These are phyloP conservation scores for Pholiota adiposa DNA, from an alignment of 1,284 basidiomycete genomes.

Conservation along the genomic window DNA sequence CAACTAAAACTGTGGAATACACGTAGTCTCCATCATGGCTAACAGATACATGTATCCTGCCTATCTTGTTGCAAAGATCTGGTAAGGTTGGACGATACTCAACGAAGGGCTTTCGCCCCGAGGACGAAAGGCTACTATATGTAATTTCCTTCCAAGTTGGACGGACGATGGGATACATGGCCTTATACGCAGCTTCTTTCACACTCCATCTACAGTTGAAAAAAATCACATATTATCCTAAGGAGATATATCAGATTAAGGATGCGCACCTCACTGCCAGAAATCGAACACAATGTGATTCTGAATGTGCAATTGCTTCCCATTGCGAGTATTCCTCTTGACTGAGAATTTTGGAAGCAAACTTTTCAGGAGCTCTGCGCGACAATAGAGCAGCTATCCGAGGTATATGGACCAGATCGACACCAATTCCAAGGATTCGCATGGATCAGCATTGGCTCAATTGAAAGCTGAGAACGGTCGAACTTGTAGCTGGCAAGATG, in stretches of 20 bases:
- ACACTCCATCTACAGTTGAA: conserved; percentile 67
- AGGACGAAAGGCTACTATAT: conserved; percentile 41
- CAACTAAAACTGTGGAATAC: conserved; percentile 74
- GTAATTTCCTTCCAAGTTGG: conserved; percentile 84
- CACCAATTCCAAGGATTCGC: conserved; percentile 76
- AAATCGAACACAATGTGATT: conserved; percentile 44
- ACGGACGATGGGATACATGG: conserved; percentile 64
- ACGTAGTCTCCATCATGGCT: conserved; percentile 89
- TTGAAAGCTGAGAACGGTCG: not conserved
- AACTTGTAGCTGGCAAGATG: too few species aligned
- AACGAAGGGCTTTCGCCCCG: conserved; percentile 54
- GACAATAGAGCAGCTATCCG: conserved; percentile 62
- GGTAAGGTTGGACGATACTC: conserved; percentile 40
- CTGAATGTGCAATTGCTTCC: conserved; percentile 31
- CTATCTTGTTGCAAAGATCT: conserved; percentile 26
- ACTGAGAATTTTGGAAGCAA: conserved; percentile 72
- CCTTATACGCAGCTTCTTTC: conserved; percentile 93
- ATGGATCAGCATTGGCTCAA: conserved; percentile 34
- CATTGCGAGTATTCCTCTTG: conserved; percentile 53
- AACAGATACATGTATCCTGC: conserved; percentile 65
- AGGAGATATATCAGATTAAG: conserved; percentile 4
- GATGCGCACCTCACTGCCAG: conserved; percentile 64
- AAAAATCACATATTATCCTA: not conserved
- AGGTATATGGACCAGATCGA: conserved; percentile 75
- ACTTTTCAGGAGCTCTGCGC: conserved; percentile 50